Evolutionary conservation across 495 filamentous ascomycete genomes (phyloP).

Genomic region (Penicillium alfredii): DNA sequence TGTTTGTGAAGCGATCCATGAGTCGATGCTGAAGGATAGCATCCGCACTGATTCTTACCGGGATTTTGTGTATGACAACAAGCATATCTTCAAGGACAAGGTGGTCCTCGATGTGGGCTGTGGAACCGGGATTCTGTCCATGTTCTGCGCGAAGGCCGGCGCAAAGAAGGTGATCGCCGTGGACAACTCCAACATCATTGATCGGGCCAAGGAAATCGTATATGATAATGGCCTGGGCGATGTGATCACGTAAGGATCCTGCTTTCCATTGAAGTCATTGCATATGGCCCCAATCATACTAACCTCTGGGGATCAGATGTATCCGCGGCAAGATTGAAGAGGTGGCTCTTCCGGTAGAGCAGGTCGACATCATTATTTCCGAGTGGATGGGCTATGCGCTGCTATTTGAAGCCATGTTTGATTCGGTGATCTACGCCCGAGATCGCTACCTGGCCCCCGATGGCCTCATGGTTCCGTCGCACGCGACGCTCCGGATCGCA

Average conservation of each 20-base stretch:
- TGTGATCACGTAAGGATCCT: conserved; percentile 58
- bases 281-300: too few relatives aligned
- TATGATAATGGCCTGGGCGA: conserved; percentile 72
- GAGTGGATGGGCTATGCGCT: conserved; percentile 98
- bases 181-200: conserved; percentile 89
- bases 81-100: conserved; percentile 85
- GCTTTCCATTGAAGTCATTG: not conserved
- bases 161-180: conserved; percentile 88
- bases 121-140: conserved; percentile 86
- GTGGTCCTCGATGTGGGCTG: conserved; percentile 90
- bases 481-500: conserved; percentile 79
- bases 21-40: conserved; percentile 80
- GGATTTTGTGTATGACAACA: conserved; percentile 74
- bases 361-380: conserved; percentile 92
- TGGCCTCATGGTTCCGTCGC: conserved; percentile 86
- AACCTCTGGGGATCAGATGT: conserved; percentile 42
- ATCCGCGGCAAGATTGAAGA: conserved; percentile 92
- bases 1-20: conserved; percentile 64
- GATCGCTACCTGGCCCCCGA: conserved; percentile 72
- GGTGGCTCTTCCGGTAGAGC: conserved; percentile 65
- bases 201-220: conserved; percentile 79
- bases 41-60: conserved; percentile 63
- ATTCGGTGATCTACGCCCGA: conserved; percentile 83
- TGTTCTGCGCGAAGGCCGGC: conserved; percentile 89
- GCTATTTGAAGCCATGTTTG: conserved; percentile 91